A percentile compares a stretch with the other conserved stretches of the same genome.
phyloP scores from a whole-genome alignment of 169 alveolate genomes.

The Ichthyophthirius multifiliis region DNA sequence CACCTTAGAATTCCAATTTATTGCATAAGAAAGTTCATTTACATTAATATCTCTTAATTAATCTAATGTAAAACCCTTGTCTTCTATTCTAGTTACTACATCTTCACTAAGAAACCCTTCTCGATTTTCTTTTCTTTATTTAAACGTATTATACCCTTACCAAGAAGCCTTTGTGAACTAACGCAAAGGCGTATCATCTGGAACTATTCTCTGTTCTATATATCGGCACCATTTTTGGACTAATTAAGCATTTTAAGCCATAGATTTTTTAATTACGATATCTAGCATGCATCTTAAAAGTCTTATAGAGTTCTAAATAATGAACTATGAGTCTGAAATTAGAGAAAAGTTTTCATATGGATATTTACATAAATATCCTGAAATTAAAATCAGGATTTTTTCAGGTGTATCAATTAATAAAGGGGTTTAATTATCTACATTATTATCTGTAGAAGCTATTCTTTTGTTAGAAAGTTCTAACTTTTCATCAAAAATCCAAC shows the following conservation, averaged over 20 bases:
- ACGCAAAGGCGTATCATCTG: constrained; percentile 79
- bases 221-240: constrained; percentile 82
- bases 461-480: constrained; percentile 27
- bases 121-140: constrained; percentile 27
- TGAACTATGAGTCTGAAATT: constrained; percentile 91
- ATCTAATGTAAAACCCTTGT: constrained; percentile 9
- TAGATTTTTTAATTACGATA: constrained; percentile 79
- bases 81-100: constrained; percentile 33
- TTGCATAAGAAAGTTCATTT: background rate
- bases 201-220: constrained; percentile 79
- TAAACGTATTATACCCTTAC: background rate
- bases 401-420: constrained; percentile 89
- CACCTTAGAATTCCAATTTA: background rate
- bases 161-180: constrained; percentile 59
- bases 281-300: constrained; percentile 92
- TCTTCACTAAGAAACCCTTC: constrained; percentile 24
- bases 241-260: constrained; percentile 79
- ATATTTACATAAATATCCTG: constrained; percentile 8
- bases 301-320: constrained; percentile 93
- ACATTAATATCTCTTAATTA: constrained; percentile 15
- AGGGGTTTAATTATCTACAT: constrained; percentile 60
- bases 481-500: constrained; percentile 46
- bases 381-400: constrained; percentile 65
- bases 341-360: constrained; percentile 84
- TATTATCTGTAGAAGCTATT: constrained; percentile 8